Conservation (phyloP, 768 basidiomycete genomes). For the Roridomyces roridus region DNA sequence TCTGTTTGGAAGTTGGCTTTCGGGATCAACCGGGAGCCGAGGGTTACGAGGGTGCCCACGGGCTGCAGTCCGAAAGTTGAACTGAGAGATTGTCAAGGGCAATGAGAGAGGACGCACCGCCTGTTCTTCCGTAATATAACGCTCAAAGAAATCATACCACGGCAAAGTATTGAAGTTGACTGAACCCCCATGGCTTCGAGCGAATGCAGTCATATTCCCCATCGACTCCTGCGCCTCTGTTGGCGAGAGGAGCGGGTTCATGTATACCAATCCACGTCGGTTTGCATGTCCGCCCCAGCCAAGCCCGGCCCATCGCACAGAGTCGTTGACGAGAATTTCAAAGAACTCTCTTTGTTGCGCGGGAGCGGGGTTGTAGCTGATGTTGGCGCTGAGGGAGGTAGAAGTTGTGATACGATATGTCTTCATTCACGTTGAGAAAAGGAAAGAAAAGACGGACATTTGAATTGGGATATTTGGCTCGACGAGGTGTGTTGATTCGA, state of each 20-base stretch:
- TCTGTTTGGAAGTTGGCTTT: constrained; percentile 29
- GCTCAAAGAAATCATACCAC: constrained; percentile 1
- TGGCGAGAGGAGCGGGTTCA: constrained; percentile 9
- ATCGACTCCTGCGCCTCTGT: not conserved
- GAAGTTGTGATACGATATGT: too few relatives aligned
- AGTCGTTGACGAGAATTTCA: constrained; percentile 8
- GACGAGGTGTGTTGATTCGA: constrained; percentile 19
- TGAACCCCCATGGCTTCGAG: not conserved
- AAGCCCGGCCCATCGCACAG: constrained; percentile 2
- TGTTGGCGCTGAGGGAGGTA: too few relatives aligned
- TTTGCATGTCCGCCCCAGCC: constrained; percentile 20
- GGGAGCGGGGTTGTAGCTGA: not conserved
- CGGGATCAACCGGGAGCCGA: constrained; percentile 36
- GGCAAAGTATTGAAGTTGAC: not conserved
- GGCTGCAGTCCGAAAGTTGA: not conserved
- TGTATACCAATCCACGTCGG: not conserved
- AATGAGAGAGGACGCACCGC: not conserved
- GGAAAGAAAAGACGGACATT: constrained; percentile 2
- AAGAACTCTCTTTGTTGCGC: constrained; percentile 1
- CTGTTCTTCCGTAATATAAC: not conserved
- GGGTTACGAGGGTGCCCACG: not conserved
- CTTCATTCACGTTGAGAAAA: too few relatives aligned
- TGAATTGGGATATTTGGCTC: constrained; percentile 6
- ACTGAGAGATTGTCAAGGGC: too few relatives aligned
- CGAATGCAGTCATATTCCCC: constrained; percentile 1